Percentiles rank a stretch among this genome's conserved stretches.
Conservation (phyloP, 805 yeast genomes). For the Kregervanrija pseudodelftensis region DNA sequence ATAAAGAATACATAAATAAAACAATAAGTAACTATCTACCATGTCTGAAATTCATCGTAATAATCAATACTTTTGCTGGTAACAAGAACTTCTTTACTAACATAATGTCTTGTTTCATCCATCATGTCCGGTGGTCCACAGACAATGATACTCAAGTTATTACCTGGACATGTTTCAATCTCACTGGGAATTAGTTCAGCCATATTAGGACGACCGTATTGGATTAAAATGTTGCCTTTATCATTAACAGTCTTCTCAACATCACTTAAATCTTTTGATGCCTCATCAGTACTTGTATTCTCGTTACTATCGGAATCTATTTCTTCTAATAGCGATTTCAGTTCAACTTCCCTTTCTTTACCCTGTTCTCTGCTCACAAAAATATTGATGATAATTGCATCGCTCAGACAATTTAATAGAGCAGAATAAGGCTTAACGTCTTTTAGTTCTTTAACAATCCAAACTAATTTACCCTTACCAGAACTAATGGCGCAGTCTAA, state of each 20-base stretch:
- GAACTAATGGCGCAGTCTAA: conserved; percentile 29
- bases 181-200: conserved; percentile 26
- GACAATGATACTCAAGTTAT: conserved; percentile 32
- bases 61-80: conserved; percentile 51
- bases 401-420: conserved; percentile 17
- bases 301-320: conserved; percentile 5
- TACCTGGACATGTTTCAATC: conserved; percentile 28
- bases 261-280: conserved; percentile 3
- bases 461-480: conserved; percentile 35
- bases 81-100: conserved; percentile 34
- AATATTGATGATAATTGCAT: conserved; percentile 24
- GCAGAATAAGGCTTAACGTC: conserved; percentile 36
- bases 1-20: not conserved
- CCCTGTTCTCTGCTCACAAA: conserved; percentile 31
- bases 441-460: conserved; percentile 48
- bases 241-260: conserved; percentile 4
- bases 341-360: not conserved
- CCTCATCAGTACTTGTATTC: conserved; percentile 2
- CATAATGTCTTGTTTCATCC: conserved; percentile 45
- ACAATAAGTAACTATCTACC: too few relatives aligned
- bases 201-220: conserved; percentile 36
- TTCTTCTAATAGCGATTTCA: conserved; percentile 1
- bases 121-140: conserved; percentile 42
- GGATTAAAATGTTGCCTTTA: conserved; percentile 25
- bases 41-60: conserved; percentile 67